phyloP scores from a whole-genome alignment of 495 filamentous ascomycete species.

The Aspergillus ostianus region DNA sequence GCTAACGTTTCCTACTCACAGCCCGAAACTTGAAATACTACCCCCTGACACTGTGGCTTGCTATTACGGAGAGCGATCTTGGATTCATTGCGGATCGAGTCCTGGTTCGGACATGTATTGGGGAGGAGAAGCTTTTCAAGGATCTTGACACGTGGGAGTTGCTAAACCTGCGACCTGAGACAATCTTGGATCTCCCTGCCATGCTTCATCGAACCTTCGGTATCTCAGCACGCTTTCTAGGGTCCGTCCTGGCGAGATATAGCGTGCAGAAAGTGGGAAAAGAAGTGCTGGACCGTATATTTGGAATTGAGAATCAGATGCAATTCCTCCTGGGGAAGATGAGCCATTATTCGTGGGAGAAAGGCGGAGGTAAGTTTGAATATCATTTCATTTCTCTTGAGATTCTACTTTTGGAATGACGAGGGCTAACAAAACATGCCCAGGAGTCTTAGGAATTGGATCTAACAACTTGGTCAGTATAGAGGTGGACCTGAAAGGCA shows the following conservation, averaged over 20 bases:
- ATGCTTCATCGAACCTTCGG: slow-evolving; percentile 32
- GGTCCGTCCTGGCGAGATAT: slow-evolving; percentile 28
- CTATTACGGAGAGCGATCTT: slow-evolving; percentile 34
- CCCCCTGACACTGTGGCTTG: slow-evolving; percentile 36
- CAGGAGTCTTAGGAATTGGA: slow-evolving; percentile 37
- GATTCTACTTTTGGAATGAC: neutral
- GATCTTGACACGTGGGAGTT: slow-evolving; percentile 42
- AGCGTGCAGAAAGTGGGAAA: slow-evolving; percentile 41
- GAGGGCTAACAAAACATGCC: slow-evolving; percentile 19
- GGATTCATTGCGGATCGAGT: slow-evolving; percentile 34
- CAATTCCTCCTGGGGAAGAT: slow-evolving; percentile 34
- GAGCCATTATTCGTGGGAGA: slow-evolving; percentile 49
- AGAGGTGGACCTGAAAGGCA: slow-evolving; percentile 32
- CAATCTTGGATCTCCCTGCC: slow-evolving; percentile 39
- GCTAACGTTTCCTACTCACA: slow-evolving; percentile 6
- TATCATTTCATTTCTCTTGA: slow-evolving; percentile 1
- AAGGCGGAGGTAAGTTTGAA: slow-evolving; percentile 31
- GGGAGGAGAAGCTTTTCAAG: slow-evolving; percentile 30
- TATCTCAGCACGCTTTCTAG: slow-evolving; percentile 31
- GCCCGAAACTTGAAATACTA: slow-evolving; percentile 51
- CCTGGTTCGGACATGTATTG: slow-evolving; percentile 33
- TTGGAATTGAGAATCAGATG: slow-evolving; percentile 22
- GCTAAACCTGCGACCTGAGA: slow-evolving; percentile 40
- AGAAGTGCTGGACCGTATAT: slow-evolving; percentile 23
- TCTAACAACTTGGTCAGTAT: slow-evolving; percentile 37